Conservation (phyloP, 495 filamentous ascomycete species). For the Trichoderma gamsii region DNA sequence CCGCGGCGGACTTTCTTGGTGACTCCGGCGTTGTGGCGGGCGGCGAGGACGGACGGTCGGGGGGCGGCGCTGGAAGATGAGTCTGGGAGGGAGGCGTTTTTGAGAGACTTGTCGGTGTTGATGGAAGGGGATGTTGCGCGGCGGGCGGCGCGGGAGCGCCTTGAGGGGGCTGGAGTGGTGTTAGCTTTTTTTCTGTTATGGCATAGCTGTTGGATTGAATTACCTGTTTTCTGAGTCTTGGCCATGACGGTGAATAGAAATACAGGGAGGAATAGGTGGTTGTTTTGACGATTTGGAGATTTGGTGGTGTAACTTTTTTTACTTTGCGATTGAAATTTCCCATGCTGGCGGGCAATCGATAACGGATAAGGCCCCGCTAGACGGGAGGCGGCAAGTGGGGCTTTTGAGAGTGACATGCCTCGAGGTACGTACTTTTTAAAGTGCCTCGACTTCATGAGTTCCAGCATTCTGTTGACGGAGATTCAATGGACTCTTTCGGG, state of each 20-base stretch:
- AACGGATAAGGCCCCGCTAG: neutral
- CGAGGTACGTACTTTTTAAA: neutral
- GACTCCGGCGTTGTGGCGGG: constrained; percentile 57
- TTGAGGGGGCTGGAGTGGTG: constrained; percentile 30
- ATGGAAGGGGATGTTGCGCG: constrained; percentile 66
- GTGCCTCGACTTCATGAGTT: neutral
- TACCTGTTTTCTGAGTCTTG: constrained; percentile 15
- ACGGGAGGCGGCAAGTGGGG: constrained; percentile 1
- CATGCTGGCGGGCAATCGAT: constrained; percentile 5
- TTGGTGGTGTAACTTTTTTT: neutral
- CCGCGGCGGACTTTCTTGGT: constrained; percentile 58
- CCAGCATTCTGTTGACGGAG: no score
- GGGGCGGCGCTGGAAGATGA: constrained; percentile 46
- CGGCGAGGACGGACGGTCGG: constrained; percentile 47
- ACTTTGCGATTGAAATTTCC: constrained; percentile 12
- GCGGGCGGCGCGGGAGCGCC: constrained; percentile 67
- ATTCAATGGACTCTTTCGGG: neutral
- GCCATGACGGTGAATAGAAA: constrained; percentile 1
- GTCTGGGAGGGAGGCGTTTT: constrained; percentile 49
- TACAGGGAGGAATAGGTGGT: neutral
- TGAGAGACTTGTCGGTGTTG: constrained; percentile 70
- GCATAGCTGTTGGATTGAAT: neutral
- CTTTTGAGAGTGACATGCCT: neutral
- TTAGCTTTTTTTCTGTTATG: neutral
- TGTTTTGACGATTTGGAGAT: neutral